A percentile compares a stretch with the other conserved stretches of the same genome.
These are phyloP conservation scores for Pyrenophora teres DNA, from an alignment of 2,329 filamentous ascomycete species.

Conservation along the genomic window DNA sequence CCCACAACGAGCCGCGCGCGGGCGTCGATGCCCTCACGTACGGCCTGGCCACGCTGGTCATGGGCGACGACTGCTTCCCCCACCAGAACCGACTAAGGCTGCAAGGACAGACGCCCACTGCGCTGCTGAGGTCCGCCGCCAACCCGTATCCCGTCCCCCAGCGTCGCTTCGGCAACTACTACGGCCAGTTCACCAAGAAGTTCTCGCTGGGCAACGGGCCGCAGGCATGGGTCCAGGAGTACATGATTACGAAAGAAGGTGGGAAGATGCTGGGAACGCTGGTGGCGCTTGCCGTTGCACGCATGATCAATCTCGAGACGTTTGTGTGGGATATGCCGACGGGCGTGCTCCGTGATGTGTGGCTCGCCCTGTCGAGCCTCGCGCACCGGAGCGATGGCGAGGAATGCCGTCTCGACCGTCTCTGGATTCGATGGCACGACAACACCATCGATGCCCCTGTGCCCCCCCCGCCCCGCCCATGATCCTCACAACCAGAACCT, in stretches of 20 bases:
- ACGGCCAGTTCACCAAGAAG: conserved; percentile 77
- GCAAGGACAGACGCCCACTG: conserved; percentile 15
- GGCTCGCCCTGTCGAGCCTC: conserved; percentile 75
- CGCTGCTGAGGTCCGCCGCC: conserved; percentile 12
- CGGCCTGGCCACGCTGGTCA: conserved; percentile 77
- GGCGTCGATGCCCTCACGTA: conserved; percentile 84
- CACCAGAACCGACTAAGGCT: conserved; percentile 44
- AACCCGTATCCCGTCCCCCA: conserved; percentile 45
- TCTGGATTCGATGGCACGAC: conserved; percentile 85
- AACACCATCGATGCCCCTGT: conserved; percentile 59
- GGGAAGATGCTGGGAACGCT: conserved; percentile 89
- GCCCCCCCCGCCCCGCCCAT: conserved; percentile 46
- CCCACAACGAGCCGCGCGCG: conserved; percentile 66
- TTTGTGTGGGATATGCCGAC: conserved; percentile 93
- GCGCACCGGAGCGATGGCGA: conserved; percentile 64
- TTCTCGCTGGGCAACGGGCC: conserved; percentile 87
- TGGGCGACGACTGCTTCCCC: conserved; percentile 69
- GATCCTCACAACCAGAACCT: conserved; percentile 45
- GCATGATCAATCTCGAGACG: conserved; percentile 80
- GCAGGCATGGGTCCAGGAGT: conserved; percentile 76
- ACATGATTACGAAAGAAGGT: conserved; percentile 79
- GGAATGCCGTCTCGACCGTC: conserved; percentile 69
- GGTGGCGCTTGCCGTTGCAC: conserved; percentile 76
- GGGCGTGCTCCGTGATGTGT: conserved; percentile 78
- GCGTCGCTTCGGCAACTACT: conserved; percentile 69